Conservation (phyloP, 257 asterid genomes). For the Sherardia arvensis region DNA sequence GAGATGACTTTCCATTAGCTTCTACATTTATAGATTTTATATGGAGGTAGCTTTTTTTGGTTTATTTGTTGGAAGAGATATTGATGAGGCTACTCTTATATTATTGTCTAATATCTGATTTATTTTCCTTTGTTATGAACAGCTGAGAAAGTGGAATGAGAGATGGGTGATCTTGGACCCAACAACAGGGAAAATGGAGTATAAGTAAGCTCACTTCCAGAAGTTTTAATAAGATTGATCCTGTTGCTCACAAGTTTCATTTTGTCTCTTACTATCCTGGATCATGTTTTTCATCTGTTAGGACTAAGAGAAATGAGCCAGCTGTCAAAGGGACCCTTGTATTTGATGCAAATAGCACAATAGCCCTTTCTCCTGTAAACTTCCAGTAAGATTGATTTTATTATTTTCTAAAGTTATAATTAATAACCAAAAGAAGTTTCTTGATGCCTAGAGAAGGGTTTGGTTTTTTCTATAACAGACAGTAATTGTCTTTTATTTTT, state of each 20-base stretch:
- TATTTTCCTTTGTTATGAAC: constrained; percentile 17
- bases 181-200: constrained; percentile 97
- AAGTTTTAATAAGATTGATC: constrained; percentile 5
- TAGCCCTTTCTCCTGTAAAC: constrained; percentile 86
- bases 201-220: constrained; percentile 53
- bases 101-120: constrained; percentile 4
- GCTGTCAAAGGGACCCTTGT: constrained; percentile 71
- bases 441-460: neutral
- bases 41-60: neutral
- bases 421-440: neutral
- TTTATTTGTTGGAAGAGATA: neutral
- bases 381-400: constrained; percentile 61
- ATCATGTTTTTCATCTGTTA: constrained; percentile 24
- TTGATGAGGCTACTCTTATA: neutral
- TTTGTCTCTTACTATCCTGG: constrained; percentile 6
- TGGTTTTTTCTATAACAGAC: constrained; percentile 3
- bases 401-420: neutral
- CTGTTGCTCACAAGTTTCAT: constrained; percentile 8
- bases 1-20: neutral
- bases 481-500: constrained; percentile 1
- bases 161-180: constrained; percentile 99
- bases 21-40: too few species aligned
- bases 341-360: constrained; percentile 91
- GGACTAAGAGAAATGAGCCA: constrained; percentile 87
- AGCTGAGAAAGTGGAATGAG: constrained; percentile 97